These are phyloP conservation scores for Trichoderma aggressivum DNA, from an alignment of 2,329 filamentous ascomycete genomes.

Conservation along the genomic window DNA sequence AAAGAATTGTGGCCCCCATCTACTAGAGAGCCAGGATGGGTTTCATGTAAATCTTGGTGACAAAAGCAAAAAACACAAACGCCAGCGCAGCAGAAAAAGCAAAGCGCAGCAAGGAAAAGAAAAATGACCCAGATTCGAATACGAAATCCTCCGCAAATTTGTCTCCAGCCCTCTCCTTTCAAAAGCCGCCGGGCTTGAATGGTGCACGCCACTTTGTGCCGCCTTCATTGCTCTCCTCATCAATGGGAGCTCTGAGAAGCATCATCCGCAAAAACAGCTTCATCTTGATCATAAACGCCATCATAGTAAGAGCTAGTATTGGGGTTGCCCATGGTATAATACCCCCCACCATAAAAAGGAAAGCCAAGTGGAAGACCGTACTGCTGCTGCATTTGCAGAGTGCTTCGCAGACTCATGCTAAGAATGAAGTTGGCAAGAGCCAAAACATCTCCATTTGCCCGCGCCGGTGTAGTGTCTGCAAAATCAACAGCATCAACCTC, in stretches of 20 bases:
- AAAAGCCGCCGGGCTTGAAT: neutral
- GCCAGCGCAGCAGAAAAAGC: neutral
- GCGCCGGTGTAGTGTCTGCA: neutral
- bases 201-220: neutral
- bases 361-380: neutral
- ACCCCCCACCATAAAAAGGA: neutral
- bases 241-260: neutral
- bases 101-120: neutral
- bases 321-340: neutral
- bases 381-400: neutral
- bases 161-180: neutral
- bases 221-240: neutral
- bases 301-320: neutral
- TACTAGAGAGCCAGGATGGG: neutral
- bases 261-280: neutral
- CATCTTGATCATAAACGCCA: neutral
- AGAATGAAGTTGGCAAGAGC: neutral
- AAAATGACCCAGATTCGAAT: neutral
- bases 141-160: neutral
- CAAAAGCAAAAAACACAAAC: neutral
- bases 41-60: neutral
- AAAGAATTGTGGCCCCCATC: neutral
- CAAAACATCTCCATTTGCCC: neutral
- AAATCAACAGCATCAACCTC: neutral
- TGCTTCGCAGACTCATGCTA: neutral